Conservation (phyloP, 208 protist species). For the Acanthamoeba culbertsoni region DNA sequence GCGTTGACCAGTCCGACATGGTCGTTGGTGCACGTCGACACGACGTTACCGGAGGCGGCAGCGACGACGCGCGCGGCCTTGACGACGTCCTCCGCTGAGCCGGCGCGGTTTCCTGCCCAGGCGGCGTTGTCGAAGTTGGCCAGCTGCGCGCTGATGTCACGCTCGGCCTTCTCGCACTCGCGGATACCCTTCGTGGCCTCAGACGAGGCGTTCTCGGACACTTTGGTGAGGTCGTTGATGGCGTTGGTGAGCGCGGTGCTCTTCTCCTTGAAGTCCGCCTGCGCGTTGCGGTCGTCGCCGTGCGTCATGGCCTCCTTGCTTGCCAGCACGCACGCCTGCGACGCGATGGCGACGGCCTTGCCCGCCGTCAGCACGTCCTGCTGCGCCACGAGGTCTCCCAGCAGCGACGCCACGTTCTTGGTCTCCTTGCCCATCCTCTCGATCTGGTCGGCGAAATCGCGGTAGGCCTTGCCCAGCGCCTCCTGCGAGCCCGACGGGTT, state of each 20-base stretch:
- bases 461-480: slow-evolving; percentile 32
- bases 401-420: slow-evolving; percentile 50
- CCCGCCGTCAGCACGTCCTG: slow-evolving; percentile 51
- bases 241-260: background rate
- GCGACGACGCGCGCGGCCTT: slow-evolving; percentile 8
- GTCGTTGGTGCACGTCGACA: slow-evolving; percentile 59
- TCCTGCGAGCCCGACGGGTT: slow-evolving; percentile 37
- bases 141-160: background rate
- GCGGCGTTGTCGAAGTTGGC: background rate
- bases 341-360: slow-evolving; percentile 44
- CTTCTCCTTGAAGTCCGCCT: slow-evolving; percentile 33
- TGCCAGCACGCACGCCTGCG: slow-evolving; percentile 2
- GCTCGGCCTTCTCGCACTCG: slow-evolving; percentile 51
- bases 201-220: slow-evolving; percentile 34
- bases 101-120: background rate
- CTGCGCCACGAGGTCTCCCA: slow-evolving; percentile 33
- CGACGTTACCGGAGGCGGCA: slow-evolving; percentile 35
- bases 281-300: slow-evolving; percentile 15
- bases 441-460: slow-evolving; percentile 32
- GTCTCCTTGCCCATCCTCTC: slow-evolving; percentile 46
- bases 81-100: slow-evolving; percentile 30
- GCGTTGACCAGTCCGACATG: slow-evolving; percentile 27
- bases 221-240: slow-evolving; percentile 23
- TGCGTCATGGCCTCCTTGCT: slow-evolving; percentile 61
- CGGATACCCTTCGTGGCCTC: slow-evolving; percentile 52